phyloP scores from a whole-genome alignment of 2,329 filamentous ascomycete genomes.

The Cadophora sp. region DNA sequence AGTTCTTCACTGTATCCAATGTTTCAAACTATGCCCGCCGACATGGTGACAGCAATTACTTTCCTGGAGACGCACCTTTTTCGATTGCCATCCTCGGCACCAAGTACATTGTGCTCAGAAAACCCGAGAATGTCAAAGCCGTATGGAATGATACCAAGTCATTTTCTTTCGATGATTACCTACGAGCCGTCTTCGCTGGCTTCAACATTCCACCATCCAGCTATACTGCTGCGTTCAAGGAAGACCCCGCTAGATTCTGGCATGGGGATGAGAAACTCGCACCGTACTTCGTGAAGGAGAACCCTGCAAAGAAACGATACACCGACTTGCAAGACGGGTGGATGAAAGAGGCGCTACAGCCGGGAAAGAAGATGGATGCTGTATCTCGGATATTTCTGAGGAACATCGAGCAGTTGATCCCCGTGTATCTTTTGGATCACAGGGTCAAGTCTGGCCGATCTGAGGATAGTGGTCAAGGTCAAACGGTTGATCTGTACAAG shows the following conservation, averaged over 20 bases:
- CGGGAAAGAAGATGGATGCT: neutral
- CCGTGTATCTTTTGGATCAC: neutral
- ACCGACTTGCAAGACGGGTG: neutral
- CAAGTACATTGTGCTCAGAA: neutral
- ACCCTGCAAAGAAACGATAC: constrained; percentile 6
- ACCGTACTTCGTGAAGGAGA: neutral
- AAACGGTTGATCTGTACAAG: neutral
- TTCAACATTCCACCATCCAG: neutral
- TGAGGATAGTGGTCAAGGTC: neutral
- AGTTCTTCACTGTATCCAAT: neutral
- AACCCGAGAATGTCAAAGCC: neutral
- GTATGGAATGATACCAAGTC: constrained; percentile 4
- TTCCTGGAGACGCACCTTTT: neutral
- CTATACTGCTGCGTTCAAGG: neutral
- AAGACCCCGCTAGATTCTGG: neutral
- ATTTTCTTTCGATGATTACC: constrained; percentile 1
- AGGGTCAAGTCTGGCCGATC: neutral
- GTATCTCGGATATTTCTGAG: neutral
- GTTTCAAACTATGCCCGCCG: neutral
- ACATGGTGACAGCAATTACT: neutral
- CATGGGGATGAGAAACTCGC: neutral
- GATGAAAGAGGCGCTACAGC: neutral
- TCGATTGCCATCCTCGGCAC: neutral
- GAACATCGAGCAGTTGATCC: neutral
- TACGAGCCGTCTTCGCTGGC: neutral